Percentiles rank a stretch among this genome's conserved stretches.
phyloP scores from a whole-genome alignment of 2,329 filamentous ascomycete species.

The Ophiosphaerella narmari region DNA sequence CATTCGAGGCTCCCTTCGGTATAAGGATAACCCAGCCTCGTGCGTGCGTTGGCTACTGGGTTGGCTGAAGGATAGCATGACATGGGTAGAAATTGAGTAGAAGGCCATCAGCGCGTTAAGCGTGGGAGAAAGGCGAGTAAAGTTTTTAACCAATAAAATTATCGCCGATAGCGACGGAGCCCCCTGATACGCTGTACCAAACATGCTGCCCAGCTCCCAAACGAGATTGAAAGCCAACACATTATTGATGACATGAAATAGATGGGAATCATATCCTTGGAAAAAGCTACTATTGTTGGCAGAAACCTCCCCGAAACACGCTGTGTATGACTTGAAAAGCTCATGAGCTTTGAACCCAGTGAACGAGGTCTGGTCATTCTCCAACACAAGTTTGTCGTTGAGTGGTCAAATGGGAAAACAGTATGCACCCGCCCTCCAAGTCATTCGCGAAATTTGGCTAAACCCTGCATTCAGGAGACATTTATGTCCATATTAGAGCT shows the following conservation, averaged over 20 bases:
- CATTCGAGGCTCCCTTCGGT: constrained; percentile 10
- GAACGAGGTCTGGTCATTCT: constrained; percentile 7
- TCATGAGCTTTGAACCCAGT: constrained; percentile 3
- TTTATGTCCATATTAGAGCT: constrained; percentile 11
- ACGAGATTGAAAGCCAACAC: constrained; percentile 5
- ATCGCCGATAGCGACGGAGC: neutral
- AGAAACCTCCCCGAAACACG: constrained; percentile 12
- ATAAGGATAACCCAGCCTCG: constrained; percentile 8
- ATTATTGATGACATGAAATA: constrained; percentile 10
- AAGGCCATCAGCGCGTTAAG: neutral
- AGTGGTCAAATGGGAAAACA: constrained; percentile 2
- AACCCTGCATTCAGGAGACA: constrained; percentile 1
- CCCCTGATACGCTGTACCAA: neutral
- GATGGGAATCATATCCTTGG: constrained; percentile 12
- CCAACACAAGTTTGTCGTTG: constrained; percentile 12
- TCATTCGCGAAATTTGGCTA: neutral
- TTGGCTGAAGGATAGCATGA: constrained; percentile 15
- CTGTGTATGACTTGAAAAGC: constrained; percentile 4
- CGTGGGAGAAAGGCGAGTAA: constrained; percentile 2
- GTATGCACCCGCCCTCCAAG: neutral
- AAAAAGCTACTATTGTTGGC: constrained; percentile 5
- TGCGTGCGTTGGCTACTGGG: constrained; percentile 8
- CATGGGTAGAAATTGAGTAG: constrained; percentile 1
- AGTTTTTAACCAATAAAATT: neutral
- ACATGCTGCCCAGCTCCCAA: neutral